A percentile compares a stretch with the other conserved stretches of the same genome.
Conservation (phyloP, 257 asterid species). For the Osmanthus fragrans region DNA sequence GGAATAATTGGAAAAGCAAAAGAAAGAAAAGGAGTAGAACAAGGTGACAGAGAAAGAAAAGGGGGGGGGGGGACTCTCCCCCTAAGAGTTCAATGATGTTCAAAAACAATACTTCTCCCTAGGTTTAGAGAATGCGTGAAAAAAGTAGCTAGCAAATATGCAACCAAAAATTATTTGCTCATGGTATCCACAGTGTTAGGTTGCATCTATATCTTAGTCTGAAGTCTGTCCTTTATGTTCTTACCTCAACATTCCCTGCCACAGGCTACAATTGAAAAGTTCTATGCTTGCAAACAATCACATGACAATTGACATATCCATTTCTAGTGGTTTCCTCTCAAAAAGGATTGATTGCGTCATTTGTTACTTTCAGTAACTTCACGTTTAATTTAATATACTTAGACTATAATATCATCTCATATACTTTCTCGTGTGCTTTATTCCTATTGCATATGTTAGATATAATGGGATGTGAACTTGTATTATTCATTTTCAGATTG, state of each 20-base stretch:
- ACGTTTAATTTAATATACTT: not conserved
- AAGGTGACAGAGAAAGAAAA: not conserved
- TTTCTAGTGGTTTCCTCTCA: constrained; percentile 8
- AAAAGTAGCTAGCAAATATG: not conserved
- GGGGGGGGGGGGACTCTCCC: too few species aligned
- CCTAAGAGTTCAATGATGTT: not conserved
- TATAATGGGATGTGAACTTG: not conserved
- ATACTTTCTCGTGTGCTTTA: not conserved
- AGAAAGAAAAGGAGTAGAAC: not conserved
- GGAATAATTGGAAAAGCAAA: not conserved
- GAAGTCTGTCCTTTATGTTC: constrained; percentile 5
- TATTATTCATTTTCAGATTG: constrained; percentile 51
- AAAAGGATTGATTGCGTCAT: constrained; percentile 15
- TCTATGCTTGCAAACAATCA: not conserved
- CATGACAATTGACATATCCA: not conserved
- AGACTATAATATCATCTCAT: constrained; percentile 8
- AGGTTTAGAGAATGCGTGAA: too few species aligned
- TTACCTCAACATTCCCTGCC: not conserved
- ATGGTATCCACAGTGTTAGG: constrained; percentile 4
- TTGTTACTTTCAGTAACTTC: constrained; percentile 9
- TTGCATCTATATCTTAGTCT: constrained; percentile 11
- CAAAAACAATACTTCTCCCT: not conserved
- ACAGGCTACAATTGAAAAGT: not conserved
- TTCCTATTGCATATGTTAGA: not conserved
- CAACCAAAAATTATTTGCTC: not conserved